Evolutionary conservation across 2,329 filamentous ascomycete genomes (phyloP).

Genomic region (Bimuria novae-zelandiae): DNA sequence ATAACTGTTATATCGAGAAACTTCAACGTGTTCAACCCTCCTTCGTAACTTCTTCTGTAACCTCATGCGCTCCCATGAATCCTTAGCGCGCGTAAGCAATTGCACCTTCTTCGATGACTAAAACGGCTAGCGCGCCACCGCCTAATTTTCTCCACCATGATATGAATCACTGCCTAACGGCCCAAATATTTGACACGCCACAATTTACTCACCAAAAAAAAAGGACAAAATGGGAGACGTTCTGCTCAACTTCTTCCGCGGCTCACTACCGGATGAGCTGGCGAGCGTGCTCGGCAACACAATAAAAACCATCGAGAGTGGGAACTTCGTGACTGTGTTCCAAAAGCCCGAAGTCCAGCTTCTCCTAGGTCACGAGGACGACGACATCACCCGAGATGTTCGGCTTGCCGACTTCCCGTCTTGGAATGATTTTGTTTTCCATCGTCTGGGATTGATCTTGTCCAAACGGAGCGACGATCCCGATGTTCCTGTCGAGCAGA

Average conservation of each 20-base stretch:
- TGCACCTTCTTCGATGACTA: conserved; percentile 7
- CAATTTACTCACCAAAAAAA: conserved; percentile 21
- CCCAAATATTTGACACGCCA: conserved; percentile 25
- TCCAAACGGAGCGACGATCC: conserved; percentile 34
- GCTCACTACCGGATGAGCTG: conserved; percentile 49
- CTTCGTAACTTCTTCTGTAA: too few species aligned
- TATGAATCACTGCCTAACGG: conserved; percentile 33
- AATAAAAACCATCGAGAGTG: conserved; percentile 48
- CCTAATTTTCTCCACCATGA: conserved; percentile 35
- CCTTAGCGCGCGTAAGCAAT: too few species aligned
- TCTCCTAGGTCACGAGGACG: conserved; percentile 48
- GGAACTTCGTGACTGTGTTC: conserved; percentile 49
- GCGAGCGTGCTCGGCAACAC: conserved; percentile 42
- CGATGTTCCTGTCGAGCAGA: conserved; percentile 31
- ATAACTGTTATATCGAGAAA: too few species aligned
- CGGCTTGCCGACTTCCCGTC: conserved; percentile 38
- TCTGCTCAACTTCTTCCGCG: conserved; percentile 48
- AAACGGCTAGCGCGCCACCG: conserved; percentile 29
- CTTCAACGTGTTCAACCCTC: too few species aligned
- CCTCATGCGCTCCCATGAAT: too few species aligned
- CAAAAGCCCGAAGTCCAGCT: conserved; percentile 45
- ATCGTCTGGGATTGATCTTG: conserved; percentile 47
- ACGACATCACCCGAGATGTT: conserved; percentile 37
- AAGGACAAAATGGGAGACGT: conserved; percentile 48
- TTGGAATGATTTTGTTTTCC: conserved; percentile 55